Conservation (phyloP, 2,329 filamentous ascomycete genomes). For the Lachnellula subtilissima region DNA sequence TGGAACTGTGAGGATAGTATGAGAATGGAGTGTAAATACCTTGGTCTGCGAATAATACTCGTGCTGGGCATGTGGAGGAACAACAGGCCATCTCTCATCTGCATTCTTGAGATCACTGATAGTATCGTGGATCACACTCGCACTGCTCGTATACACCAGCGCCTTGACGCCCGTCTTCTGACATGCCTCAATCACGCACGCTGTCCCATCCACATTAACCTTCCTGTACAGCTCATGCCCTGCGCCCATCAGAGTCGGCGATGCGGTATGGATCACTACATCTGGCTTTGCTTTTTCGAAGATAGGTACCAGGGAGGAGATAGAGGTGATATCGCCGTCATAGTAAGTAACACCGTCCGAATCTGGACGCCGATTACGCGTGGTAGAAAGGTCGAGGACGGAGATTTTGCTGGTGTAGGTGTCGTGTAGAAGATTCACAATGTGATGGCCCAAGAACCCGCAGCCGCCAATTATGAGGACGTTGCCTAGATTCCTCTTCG, state of each 20-base stretch:
- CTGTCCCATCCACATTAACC: slow-evolving; percentile 86
- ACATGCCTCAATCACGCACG: slow-evolving; percentile 70
- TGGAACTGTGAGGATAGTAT: neutral
- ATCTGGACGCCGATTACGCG: slow-evolving; percentile 57
- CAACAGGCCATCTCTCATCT: slow-evolving; percentile 75
- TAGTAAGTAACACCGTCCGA: slow-evolving; percentile 59
- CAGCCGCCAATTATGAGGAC: slow-evolving; percentile 79
- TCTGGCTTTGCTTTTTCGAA: slow-evolving; percentile 67
- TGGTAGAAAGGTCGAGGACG: slow-evolving; percentile 68
- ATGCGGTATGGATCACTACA: slow-evolving; percentile 88
- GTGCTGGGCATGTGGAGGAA: slow-evolving; percentile 63
- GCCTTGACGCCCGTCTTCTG: slow-evolving; percentile 66
- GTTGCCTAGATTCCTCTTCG: slow-evolving; percentile 47
- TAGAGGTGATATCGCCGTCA: slow-evolving; percentile 73
- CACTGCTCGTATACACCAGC: slow-evolving; percentile 87
- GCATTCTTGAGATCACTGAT: slow-evolving; percentile 74
- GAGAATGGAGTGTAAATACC: slow-evolving; percentile 15
- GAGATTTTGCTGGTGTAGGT: slow-evolving; percentile 54
- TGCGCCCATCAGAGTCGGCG: slow-evolving; percentile 53
- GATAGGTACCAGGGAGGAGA: slow-evolving; percentile 53
- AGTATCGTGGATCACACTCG: slow-evolving; percentile 83
- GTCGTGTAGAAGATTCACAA: slow-evolving; percentile 67
- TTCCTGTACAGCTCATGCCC: slow-evolving; percentile 63
- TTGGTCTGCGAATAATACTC: slow-evolving; percentile 93
- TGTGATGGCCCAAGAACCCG: slow-evolving; percentile 79